A percentile compares a stretch with the other conserved stretches of the same genome.
Evolutionary conservation across 805 yeast species (phyloP).

Genomic region (Lachancea nothofagi): DNA sequence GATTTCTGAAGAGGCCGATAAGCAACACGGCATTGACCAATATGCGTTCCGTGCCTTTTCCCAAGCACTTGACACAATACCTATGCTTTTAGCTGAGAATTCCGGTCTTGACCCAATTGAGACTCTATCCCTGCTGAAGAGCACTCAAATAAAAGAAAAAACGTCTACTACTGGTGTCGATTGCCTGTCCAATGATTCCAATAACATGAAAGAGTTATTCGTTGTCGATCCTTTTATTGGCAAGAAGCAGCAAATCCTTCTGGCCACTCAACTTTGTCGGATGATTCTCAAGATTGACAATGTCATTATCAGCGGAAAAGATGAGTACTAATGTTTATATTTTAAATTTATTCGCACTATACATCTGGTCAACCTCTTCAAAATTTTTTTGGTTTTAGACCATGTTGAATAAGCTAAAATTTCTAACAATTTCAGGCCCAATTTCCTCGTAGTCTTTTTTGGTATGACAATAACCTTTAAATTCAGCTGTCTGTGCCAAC

Average conservation of each 20-base stretch:
- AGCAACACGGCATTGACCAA: conserved; percentile 92
- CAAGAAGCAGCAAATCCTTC: conserved; percentile 88
- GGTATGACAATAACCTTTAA: conserved; percentile 93
- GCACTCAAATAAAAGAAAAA: conserved; percentile 73
- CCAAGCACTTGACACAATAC: conserved; percentile 82
- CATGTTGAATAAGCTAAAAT: conserved; percentile 89
- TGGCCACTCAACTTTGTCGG: conserved; percentile 96
- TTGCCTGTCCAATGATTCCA: conserved; percentile 81
- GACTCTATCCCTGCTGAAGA: conserved; percentile 74
- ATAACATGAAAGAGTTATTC: conserved; percentile 89
- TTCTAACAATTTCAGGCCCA: conserved; percentile 96
- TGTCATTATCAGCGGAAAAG: conserved; percentile 87
- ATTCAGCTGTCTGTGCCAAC: conserved; percentile 95
- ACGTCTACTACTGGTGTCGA: conserved; percentile 82
- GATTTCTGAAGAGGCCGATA: conserved; percentile 86
- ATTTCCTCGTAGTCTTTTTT: conserved; percentile 96
- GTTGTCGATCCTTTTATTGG: conserved; percentile 97
- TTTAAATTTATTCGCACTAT: conserved; percentile 2
- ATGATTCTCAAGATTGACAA: conserved; percentile 97
- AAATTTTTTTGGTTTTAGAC: conserved; percentile 43
- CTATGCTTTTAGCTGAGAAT: conserved; percentile 94
- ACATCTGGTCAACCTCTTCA: neutral
- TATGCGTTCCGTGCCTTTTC: conserved; percentile 96
- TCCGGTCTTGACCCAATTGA: conserved; percentile 94
- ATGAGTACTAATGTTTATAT: conserved; percentile 44